phyloP scores from a whole-genome alignment of 495 filamentous ascomycete genomes.

The Aspergillus sclerotiicarbonarius region DNA sequence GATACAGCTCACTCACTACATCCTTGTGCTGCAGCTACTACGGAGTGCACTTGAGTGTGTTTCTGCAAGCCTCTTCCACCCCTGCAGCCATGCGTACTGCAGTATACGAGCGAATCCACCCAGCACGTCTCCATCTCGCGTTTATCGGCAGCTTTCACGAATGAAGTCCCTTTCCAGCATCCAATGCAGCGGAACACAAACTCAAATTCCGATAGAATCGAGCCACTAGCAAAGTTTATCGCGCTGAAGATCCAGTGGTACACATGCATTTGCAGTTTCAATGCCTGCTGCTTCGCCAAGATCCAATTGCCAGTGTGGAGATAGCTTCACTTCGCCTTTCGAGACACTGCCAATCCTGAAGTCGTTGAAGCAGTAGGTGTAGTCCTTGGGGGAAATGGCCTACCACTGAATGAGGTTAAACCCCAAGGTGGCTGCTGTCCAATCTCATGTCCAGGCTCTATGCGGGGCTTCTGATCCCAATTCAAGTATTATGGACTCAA shows the following conservation, averaged over 20 bases:
- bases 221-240: conserved; percentile 3
- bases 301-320: background rate
- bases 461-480: background rate
- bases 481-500: background rate
- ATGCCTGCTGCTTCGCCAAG: background rate
- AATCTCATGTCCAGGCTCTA: background rate
- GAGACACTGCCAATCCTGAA: background rate
- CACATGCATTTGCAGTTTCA: background rate
- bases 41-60: too few relatives aligned
- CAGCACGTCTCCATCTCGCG: background rate
- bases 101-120: background rate
- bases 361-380: background rate
- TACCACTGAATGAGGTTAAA: background rate
- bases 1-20: too few relatives aligned
- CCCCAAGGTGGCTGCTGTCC: background rate
- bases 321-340: background rate
- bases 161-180: background rate
- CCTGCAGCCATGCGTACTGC: background rate
- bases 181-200: background rate
- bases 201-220: background rate
- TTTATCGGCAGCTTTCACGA: background rate
- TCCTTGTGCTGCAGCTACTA: too few relatives aligned
- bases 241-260: background rate
- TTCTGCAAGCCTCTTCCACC: background rate
- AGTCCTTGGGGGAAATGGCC: background rate